Percentiles rank a stretch among this genome's conserved stretches.
These are phyloP conservation scores for Nyssa sinensis DNA, from an alignment of 148 eudicot genomes.

Conservation along the genomic window DNA sequence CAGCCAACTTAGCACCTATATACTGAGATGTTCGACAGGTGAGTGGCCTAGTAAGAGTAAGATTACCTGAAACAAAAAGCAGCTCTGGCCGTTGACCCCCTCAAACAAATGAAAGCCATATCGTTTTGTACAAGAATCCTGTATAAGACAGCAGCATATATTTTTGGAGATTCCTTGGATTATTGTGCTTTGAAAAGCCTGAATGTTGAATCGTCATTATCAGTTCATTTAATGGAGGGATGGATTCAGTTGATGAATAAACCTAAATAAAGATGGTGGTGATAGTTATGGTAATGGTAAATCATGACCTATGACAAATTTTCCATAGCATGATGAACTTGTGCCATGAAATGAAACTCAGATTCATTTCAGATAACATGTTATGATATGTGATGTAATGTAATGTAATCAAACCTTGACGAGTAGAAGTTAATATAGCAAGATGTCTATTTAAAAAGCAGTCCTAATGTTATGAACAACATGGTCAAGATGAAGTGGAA, in stretches of 20 bases:
- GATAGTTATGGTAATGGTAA: slow-evolving; percentile 9
- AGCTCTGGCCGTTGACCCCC: slow-evolving; percentile 13
- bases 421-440: background rate
- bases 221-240: slow-evolving; percentile 2
- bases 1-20: background rate
- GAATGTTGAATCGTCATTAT: slow-evolving; percentile 17
- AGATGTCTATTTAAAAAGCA: slow-evolving; percentile 2
- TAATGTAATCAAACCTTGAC: background rate
- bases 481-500: slow-evolving; percentile 13
- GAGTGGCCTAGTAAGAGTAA: slow-evolving; percentile 10
- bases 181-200: slow-evolving; percentile 27
- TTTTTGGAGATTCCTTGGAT: slow-evolving; percentile 23
- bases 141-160: slow-evolving; percentile 34
- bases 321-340: slow-evolving; percentile 8
- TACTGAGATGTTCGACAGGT: background rate
- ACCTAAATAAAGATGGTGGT: slow-evolving; percentile 12
- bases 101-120: slow-evolving; percentile 18
- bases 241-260: slow-evolving; percentile 2
- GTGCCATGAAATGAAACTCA: slow-evolving; percentile 14
- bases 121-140: slow-evolving; percentile 23
- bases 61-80: slow-evolving; percentile 20
- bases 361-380: slow-evolving; percentile 8
- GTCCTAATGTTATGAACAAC: background rate
- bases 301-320: slow-evolving; percentile 11
- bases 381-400: slow-evolving; percentile 3